Conservation (phyloP, 1,139 yeast species). For the Sugiyamaella grinbergsii region DNA sequence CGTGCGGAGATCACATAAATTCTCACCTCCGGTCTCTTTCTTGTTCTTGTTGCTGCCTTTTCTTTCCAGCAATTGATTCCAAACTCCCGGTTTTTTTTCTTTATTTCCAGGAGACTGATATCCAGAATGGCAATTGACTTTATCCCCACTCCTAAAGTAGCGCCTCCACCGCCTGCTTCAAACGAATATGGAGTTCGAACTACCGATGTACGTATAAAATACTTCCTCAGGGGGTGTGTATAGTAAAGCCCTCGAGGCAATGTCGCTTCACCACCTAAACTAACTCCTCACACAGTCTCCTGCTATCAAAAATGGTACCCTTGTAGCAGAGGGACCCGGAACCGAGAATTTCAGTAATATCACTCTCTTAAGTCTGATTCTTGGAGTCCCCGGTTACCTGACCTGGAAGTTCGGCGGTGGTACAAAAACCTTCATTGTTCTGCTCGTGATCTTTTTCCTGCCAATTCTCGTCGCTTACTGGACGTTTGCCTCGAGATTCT, state of each 20-base stretch:
- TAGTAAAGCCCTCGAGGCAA: too few relatives aligned
- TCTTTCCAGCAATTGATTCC: neutral
- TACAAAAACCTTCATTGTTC: constrained; percentile 58
- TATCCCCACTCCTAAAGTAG: constrained; percentile 60
- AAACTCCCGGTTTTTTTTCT: neutral
- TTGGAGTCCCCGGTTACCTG: constrained; percentile 65
- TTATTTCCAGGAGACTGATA: neutral
- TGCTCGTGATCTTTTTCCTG: constrained; percentile 54
- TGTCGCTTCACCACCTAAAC: too few relatives aligned
- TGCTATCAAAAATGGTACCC: constrained; percentile 79
- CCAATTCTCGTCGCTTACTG: constrained; percentile 83
- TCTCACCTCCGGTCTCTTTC: too few relatives aligned
- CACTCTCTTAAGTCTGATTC: constrained; percentile 54
- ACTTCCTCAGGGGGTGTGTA: too few relatives aligned
- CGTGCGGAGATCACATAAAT: too few relatives aligned
- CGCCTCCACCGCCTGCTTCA: constrained; percentile 54
- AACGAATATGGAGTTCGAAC: constrained; percentile 61
- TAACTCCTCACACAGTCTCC: constrained; percentile 47
- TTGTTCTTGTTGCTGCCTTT: too few relatives aligned
- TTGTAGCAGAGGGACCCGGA: constrained; percentile 93
- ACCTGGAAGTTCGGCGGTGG: constrained; percentile 76
- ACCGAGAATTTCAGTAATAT: constrained; percentile 71
- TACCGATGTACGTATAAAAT: too few relatives aligned
- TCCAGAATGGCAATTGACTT: constrained; percentile 43
- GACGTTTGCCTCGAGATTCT: constrained; percentile 73